Base-by-base conservation (phyloP, 306 rosid species). In the Medicago lupulina region DNA sequence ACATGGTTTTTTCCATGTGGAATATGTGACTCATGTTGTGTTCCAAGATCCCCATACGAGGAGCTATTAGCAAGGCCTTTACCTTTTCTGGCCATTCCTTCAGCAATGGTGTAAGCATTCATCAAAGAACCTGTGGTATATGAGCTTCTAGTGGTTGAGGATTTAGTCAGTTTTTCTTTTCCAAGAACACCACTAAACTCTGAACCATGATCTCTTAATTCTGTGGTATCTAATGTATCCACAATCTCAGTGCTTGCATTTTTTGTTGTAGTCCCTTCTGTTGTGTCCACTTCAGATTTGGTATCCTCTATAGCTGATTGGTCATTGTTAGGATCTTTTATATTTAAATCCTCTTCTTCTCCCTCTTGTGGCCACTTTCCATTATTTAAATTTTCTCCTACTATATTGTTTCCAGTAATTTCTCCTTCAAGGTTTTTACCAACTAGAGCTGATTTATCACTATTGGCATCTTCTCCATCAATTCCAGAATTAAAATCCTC, bases 11-110 rank as follows among this genome's bases (percentile, higher is more conserved):
- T 89, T 76, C 80, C 85, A 38, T 50, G 72, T 31, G 77, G 70
- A 34, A 82, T 70, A 77, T 65, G 74, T 73, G 88, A 55, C 81
- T 55, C 81, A 73, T 31, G 67, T 40, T 81, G 84, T 43, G 75
- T 68, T 62, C 57, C 83, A 19, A 80, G 47, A 76, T 83, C 86
- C 65, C 78, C 28, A 57, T 53, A 47, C 67, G 39, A 38, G 77
- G 70, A 61, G 61, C 71, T 59, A 17, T 59, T 68, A 15, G 40
- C 83, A 80, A 67, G 62, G 59, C 87, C 78, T 66, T 85, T 82
- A 44, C 85, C 88, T 78, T 79, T 81, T 79, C 76, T 78, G 38
- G 49, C 25, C 70, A 82, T 84, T 80, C 85, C 89, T 77, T 83
- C 89, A n/a, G 80, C 61, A 57, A 15, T 70, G 31, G 53, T 64